phyloP scores from a whole-genome alignment of 768 basidiomycete species.

The Tricholoma flavovirens region DNA sequence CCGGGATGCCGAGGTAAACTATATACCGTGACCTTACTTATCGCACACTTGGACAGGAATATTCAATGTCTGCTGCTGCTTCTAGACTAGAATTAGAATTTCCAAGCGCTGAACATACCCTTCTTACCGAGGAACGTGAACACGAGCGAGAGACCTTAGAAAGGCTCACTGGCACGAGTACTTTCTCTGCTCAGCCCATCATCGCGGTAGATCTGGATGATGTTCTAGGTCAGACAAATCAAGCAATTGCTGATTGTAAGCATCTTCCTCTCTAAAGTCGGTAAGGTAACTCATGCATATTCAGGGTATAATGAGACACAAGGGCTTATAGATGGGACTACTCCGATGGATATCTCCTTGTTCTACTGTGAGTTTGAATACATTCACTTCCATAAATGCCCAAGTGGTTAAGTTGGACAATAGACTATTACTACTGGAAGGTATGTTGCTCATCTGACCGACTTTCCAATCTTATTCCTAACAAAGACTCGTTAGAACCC shows the following conservation, averaged over 20 bases:
- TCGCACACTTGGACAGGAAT: neutral
- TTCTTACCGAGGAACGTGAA: constrained; percentile 9
- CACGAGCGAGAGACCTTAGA: constrained; percentile 24
- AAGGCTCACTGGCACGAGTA: constrained; percentile 13
- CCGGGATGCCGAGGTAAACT: no score
- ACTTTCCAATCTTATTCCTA: neutral
- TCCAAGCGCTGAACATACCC: constrained; percentile 3
- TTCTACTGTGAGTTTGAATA: constrained; percentile 50
- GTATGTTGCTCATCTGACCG: constrained; percentile 25
- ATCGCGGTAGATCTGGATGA: constrained; percentile 68
- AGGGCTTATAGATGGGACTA: constrained; percentile 25
- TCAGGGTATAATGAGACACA: constrained; percentile 64
- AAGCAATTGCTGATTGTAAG: constrained; percentile 51
- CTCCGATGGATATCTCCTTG: constrained; percentile 46
- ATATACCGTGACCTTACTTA: no score
- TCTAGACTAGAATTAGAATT: constrained; percentile 18
- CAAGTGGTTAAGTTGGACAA: neutral
- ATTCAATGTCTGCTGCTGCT: constrained; percentile 25
- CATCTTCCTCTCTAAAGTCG: neutral
- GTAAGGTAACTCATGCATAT: neutral
- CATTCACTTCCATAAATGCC: neutral
- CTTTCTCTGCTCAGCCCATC: constrained; percentile 28
- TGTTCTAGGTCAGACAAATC: constrained; percentile 61
- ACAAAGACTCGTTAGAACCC: constrained; percentile 33
- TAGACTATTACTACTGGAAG: constrained; percentile 78